Base-by-base conservation (phyloP, 495 filamentous ascomycete species). In the Amniculicola lignicola region DNA sequence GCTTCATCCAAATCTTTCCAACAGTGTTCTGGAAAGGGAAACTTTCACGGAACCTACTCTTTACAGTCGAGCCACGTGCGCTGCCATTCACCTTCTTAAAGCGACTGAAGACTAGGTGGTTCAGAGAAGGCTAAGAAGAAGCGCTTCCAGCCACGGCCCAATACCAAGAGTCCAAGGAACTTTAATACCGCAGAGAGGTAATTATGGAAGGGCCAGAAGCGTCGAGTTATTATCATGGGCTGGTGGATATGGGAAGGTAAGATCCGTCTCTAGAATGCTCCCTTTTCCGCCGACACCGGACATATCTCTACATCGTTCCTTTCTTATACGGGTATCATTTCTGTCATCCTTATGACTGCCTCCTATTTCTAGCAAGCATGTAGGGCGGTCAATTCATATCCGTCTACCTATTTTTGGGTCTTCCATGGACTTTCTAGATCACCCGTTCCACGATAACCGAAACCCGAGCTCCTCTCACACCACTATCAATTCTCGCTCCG, bases 201-300 rank as follows among this genome's bases (percentile, higher is more conserved):
- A 21, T 9, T 28, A 61, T 54, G 51, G 44, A 14, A 39, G 42
- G 4, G 5, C 22, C 49, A 15, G 42, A 29, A 3, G 37, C 46
- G 39, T 18, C 19, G 21, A 14, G 21, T 38, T 53, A 56, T 37
- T 65, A 61, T 38, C 52, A 65, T 46, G 62, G 55, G 12, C 33
- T 65, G 29, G 57, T 65, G 25, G 62, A 65, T 36, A 65, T 65
- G 62, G 62, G 62, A 50, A 65, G 62, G 62, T 65, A 41, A 27
- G 57, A 44, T 22, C 10, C 3, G 4, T 39, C n/a, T 43, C 7
- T 29, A n/a, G n/a, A n/a, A n/a, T n/a, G n/a, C n/a, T n/a, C n/a
- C n/a, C n/a, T n/a, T n/a, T n/a, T n/a, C n/a, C n/a, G n/a, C n/a
- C n/a, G n/a, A n/a, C n/a, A n/a, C n/a, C n/a, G n/a, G n/a, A n/a